These are phyloP conservation scores for Cercospora canescens DNA, from an alignment of 2,329 filamentous ascomycete genomes.

Conservation along the genomic window DNA sequence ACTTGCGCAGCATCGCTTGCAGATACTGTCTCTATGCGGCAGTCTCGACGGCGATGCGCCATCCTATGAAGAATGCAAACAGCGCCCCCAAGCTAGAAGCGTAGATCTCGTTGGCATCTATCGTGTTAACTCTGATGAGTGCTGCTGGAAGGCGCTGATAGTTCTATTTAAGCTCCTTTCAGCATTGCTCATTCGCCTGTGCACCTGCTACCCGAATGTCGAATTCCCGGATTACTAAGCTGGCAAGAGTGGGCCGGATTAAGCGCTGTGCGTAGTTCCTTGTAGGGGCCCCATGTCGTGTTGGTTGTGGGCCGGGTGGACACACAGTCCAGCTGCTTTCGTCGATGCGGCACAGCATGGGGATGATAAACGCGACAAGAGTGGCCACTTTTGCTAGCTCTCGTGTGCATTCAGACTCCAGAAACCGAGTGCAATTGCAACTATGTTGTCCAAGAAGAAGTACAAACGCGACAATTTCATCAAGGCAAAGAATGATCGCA, in stretches of 20 bases:
- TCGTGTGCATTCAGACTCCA: background rate
- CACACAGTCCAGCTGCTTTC: background rate
- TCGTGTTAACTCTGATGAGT: background rate
- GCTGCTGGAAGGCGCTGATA: background rate
- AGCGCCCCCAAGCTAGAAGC: background rate
- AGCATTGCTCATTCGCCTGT: background rate
- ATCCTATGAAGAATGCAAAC: conserved; percentile 2
- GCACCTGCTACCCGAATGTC: background rate
- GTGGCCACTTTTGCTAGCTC: background rate
- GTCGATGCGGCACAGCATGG: background rate
- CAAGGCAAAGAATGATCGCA: conserved; percentile 1
- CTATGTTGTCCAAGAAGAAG: background rate
- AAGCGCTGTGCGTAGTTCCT: background rate
- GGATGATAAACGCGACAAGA: background rate
- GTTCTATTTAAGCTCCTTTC: background rate
- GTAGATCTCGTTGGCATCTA: background rate
- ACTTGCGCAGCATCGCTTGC: background rate
- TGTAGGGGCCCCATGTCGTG: background rate
- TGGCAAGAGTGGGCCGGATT: background rate
- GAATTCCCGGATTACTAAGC: background rate
- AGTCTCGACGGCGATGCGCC: background rate
- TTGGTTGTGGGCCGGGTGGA: background rate
- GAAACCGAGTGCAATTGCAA: background rate
- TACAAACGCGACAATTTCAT: background rate
- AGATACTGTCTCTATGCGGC: background rate